Evolutionary conservation across 1,284 basidiomycete species (phyloP).

Genomic region (Apiotrichum brassicae): DNA sequence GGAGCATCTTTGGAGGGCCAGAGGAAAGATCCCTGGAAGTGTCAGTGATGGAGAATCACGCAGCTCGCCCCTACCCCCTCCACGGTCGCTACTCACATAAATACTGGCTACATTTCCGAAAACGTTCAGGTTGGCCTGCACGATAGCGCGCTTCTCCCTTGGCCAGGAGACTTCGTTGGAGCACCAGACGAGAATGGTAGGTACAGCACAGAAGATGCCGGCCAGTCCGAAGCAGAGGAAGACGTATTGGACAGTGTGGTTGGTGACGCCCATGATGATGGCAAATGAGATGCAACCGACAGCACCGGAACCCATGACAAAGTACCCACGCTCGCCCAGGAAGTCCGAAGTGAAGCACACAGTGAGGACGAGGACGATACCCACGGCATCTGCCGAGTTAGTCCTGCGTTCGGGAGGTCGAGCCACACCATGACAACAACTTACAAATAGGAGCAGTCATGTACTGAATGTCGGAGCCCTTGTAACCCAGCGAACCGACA

Average conservation of each 20-base stretch:
- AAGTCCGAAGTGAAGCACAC: conserved; percentile 42
- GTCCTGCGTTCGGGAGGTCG: background rate
- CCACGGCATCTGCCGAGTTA: conserved; percentile 15
- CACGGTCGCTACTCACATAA: conserved; percentile 21
- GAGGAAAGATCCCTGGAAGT: conserved; percentile 34
- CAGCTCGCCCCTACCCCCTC: background rate
- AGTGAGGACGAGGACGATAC: conserved; percentile 34
- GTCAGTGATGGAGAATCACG: background rate
- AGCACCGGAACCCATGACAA: conserved; percentile 27
- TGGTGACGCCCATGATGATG: conserved; percentile 32
- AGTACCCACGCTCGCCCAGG: conserved; percentile 38
- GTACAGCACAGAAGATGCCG: conserved; percentile 41
- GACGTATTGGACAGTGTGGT: conserved; percentile 40
- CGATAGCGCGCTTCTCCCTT: conserved; percentile 37
- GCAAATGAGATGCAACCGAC: conserved; percentile 35
- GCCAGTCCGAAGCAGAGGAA: conserved; percentile 46
- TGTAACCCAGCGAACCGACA: conserved; percentile 36
- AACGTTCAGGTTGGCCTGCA: conserved; percentile 30
- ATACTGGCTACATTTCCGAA: conserved; percentile 41
- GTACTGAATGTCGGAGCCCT: conserved; percentile 35
- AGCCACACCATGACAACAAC: no score
- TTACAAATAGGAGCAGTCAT: conserved; percentile 41
- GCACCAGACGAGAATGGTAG: conserved; percentile 39
- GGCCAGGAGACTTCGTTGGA: conserved; percentile 32
- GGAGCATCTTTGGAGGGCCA: conserved; percentile 40